These are phyloP conservation scores for Botryotinia convoluta DNA, from an alignment of 2,329 filamentous ascomycete genomes.

Conservation along the genomic window DNA sequence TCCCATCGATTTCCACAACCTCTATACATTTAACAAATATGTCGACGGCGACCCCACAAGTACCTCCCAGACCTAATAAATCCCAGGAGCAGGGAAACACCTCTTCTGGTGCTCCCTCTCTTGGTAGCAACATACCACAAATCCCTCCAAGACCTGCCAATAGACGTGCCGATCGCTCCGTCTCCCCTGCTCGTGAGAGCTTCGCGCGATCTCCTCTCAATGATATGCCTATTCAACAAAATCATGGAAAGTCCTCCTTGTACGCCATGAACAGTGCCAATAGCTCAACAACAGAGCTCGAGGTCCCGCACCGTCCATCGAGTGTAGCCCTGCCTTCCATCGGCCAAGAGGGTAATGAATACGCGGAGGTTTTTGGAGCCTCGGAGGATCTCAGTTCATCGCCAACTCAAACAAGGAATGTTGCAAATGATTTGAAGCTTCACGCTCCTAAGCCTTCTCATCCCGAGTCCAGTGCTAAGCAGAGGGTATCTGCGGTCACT, in stretches of 20 bases:
- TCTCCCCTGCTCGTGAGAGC: slow-evolving; percentile 73
- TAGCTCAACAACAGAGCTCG: slow-evolving; percentile 43
- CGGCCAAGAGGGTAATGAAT: slow-evolving; percentile 88
- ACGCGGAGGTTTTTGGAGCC: slow-evolving; percentile 59
- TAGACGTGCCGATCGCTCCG: slow-evolving; percentile 67
- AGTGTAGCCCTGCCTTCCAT: slow-evolving; percentile 80
- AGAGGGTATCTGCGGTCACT: slow-evolving; percentile 79
- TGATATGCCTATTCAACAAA: slow-evolving; percentile 54
- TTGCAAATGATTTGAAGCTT: slow-evolving; percentile 79
- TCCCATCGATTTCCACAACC: slow-evolving; percentile 15
- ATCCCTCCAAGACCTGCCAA: slow-evolving; percentile 74
- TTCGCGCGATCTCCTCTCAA: slow-evolving; percentile 87
- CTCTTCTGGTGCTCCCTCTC: slow-evolving; percentile 38
- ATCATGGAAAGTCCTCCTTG: slow-evolving; percentile 38
- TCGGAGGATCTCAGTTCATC: slow-evolving; percentile 49
- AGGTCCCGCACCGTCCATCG: slow-evolving; percentile 56
- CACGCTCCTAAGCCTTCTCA: slow-evolving; percentile 87
- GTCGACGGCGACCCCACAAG: slow-evolving; percentile 41
- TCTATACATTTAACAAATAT: slow-evolving; percentile 1
- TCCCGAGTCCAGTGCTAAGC: slow-evolving; percentile 75
- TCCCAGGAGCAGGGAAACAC: slow-evolving; percentile 44
- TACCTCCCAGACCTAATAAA: slow-evolving; percentile 63
- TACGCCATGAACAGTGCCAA: slow-evolving; percentile 40
- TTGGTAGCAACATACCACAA: slow-evolving; percentile 56
- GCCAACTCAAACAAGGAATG: slow-evolving; percentile 72